A percentile compares a stretch with the other conserved stretches of the same genome.
phyloP scores from a whole-genome alignment of 768 basidiomycete genomes.

The Trametes villosa region DNA sequence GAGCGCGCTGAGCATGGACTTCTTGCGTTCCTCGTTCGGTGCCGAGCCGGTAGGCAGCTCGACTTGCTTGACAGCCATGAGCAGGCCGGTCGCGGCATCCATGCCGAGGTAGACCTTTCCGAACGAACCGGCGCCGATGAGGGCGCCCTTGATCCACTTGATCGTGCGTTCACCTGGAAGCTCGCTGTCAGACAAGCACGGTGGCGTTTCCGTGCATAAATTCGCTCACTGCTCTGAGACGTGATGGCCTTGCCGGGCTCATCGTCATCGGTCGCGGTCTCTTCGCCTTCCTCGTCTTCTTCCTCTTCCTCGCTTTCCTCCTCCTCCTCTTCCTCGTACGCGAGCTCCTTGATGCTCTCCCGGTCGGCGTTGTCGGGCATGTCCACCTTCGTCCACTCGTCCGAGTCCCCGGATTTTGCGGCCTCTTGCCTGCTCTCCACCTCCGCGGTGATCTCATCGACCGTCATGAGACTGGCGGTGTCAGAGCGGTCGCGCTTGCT shows the following conservation, averaged over 20 bases:
- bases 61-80: conserved; percentile 99
- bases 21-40: conserved; percentile 90
- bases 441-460: conserved; percentile 97
- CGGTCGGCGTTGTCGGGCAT: conserved; percentile 47
- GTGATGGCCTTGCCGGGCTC: conserved; percentile 57
- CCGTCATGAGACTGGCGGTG: conserved; percentile 90
- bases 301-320: conserved; percentile 45
- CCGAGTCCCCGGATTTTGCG: conserved; percentile 43
- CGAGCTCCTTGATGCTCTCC: conserved; percentile 37
- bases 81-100: conserved; percentile 86
- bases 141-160: conserved; percentile 97
- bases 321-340: conserved; percentile 52
- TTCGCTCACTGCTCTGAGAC: conserved; percentile 53
- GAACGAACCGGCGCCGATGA: conserved; percentile 94
- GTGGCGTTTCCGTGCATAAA: not conserved
- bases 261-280: conserved; percentile 43
- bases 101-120: conserved; percentile 95
- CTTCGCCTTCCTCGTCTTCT: conserved; percentile 49
- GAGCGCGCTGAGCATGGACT: conserved; percentile 88
- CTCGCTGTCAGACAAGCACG: not conserved
- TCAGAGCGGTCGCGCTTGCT: conserved; percentile 86
- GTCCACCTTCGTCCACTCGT: conserved; percentile 80
- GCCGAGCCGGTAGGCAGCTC: conserved; percentile 84
- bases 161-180: conserved; percentile 56
- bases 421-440: conserved; percentile 75